A percentile compares a stretch with the other conserved stretches of the same genome.
phyloP scores from a whole-genome alignment of 805 yeast genomes.

The Torulaspora gathmanii region DNA sequence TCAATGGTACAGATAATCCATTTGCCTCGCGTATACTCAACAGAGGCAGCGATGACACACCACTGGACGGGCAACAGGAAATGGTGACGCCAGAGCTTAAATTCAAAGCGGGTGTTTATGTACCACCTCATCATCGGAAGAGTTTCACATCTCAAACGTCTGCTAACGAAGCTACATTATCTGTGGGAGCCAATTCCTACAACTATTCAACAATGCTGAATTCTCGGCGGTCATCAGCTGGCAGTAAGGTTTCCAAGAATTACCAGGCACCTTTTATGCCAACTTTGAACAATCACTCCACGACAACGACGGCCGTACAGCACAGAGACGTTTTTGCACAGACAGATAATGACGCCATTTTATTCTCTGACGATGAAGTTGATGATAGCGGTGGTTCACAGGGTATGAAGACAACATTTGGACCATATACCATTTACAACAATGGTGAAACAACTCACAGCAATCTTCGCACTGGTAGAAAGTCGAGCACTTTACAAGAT shows the following conservation, averaged over 20 bases:
- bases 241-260: constrained; percentile 4
- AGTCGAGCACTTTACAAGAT: constrained; percentile 32
- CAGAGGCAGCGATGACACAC: background rate
- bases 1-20: constrained; percentile 7
- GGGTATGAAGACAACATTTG: constrained; percentile 18
- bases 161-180: constrained; percentile 24
- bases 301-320: constrained; percentile 30
- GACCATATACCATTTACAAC: constrained; percentile 20
- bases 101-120: constrained; percentile 36
- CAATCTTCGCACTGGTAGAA: constrained; percentile 23
- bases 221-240: constrained; percentile 10
- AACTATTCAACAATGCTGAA: constrained; percentile 17
- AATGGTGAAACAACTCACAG: constrained; percentile 7
- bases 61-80: constrained; percentile 2
- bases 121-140: constrained; percentile 54
- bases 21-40: constrained; percentile 5
- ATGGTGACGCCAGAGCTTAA: constrained; percentile 11
- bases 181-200: constrained; percentile 23
- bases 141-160: constrained; percentile 22
- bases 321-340: constrained; percentile 30
- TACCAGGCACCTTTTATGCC: constrained; percentile 9
- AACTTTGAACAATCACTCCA: constrained; percentile 19
- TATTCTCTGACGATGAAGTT: constrained; percentile 32
- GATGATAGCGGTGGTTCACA: constrained; percentile 7
- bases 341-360: constrained; percentile 28